Evolutionary conservation across 1,139 yeast species (phyloP).

Genomic region (Diutina ranongensis): DNA sequence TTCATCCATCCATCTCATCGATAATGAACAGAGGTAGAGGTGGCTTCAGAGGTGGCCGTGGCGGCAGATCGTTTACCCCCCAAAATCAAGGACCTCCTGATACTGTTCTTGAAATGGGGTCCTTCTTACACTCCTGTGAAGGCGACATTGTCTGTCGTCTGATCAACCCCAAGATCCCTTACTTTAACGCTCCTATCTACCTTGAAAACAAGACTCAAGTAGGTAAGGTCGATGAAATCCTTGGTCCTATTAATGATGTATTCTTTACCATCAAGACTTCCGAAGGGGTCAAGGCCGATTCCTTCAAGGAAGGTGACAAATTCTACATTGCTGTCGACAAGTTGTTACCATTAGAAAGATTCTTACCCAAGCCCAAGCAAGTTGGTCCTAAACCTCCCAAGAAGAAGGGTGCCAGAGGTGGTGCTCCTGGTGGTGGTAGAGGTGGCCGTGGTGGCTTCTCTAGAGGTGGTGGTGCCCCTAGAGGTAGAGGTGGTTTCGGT

Average conservation of each 20-base stretch:
- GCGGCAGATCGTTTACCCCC: conserved; percentile 11
- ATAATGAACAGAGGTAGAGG: conserved; percentile 54
- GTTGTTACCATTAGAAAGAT: conserved; percentile 88
- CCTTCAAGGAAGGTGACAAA: conserved; percentile 93
- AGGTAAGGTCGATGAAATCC: conserved; percentile 96
- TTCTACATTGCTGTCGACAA: conserved; percentile 93
- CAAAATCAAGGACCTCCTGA: conserved; percentile 70
- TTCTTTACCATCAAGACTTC: conserved; percentile 91
- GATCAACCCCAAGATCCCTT: conserved; percentile 87
- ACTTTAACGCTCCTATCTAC: conserved; percentile 97
- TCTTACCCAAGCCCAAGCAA: conserved; percentile 82
- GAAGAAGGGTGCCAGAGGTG: conserved; percentile 37
- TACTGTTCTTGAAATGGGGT: conserved; percentile 86
- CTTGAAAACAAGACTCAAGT: conserved; percentile 90
- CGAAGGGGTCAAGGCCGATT: conserved; percentile 90
- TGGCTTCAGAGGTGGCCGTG: conserved; percentile 49
- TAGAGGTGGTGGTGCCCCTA: conserved; percentile 24
- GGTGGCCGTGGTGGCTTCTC: conserved; percentile 14
- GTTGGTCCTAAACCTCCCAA: conserved; percentile 69
- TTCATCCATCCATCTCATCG: background rate
- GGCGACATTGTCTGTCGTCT: conserved; percentile 97
- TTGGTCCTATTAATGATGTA: conserved; percentile 96
- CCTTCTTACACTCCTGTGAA: conserved; percentile 86
- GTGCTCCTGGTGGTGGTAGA: conserved; percentile 16
- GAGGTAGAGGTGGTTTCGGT: conserved; percentile 20